Conservation (phyloP, 1,284 basidiomycete genomes). For the Rhodotorula mucilaginosa region DNA sequence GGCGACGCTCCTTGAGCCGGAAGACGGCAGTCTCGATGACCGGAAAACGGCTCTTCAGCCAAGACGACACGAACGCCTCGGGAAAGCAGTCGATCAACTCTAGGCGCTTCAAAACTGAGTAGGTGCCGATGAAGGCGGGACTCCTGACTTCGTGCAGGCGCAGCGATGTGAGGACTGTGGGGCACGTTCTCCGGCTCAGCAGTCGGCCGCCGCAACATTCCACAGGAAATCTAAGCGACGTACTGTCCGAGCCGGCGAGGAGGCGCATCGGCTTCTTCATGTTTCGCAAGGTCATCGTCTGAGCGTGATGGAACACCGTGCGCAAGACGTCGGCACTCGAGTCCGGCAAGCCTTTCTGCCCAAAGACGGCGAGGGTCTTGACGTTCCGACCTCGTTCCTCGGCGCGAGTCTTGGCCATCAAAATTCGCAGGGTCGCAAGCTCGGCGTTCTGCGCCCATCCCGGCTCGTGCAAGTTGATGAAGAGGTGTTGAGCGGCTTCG, state of each 20-base stretch:
- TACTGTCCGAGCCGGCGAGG: not conserved
- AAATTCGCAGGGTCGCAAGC: not conserved
- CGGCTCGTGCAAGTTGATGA: not conserved
- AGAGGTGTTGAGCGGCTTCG: conserved; percentile 1
- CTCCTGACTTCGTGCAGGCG: not conserved
- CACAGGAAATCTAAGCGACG: not conserved
- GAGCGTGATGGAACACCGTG: not conserved
- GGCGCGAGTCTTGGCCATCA: not conserved
- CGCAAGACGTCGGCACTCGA: not conserved
- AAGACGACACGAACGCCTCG: not conserved
- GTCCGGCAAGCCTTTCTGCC: not conserved
- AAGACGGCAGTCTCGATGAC: conserved; percentile 1
- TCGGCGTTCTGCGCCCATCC: conserved; percentile 8
- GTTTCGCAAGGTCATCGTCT: not conserved
- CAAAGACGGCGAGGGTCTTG: conserved; percentile 1
- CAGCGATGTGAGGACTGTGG: not conserved
- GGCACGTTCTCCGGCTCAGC: not conserved
- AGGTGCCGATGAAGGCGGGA: not conserved
- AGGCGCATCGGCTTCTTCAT: not conserved
- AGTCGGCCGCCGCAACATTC: not conserved
- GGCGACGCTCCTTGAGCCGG: not conserved
- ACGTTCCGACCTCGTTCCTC: not conserved
- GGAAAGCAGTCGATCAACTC: not conserved
- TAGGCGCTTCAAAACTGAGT: not conserved
- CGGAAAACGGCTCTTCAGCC: not conserved